Conservation (phyloP, 1,284 basidiomycete species). For the Peniophora sp. region DNA sequence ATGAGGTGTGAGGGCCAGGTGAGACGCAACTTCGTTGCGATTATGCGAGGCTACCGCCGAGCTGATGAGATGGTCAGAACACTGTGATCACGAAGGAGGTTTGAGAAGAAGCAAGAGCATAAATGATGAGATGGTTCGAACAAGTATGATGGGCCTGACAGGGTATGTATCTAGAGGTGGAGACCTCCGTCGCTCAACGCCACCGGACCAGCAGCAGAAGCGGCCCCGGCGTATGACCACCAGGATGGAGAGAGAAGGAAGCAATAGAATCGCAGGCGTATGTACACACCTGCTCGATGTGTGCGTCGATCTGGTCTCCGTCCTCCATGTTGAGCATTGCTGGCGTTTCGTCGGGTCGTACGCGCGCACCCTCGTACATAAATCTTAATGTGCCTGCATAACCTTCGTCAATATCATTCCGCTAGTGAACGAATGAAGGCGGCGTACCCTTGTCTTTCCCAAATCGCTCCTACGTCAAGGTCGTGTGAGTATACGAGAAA, state of each 20-base stretch:
- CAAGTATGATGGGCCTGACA: too few species aligned
- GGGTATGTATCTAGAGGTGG: too few species aligned
- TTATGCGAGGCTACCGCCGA: too few species aligned
- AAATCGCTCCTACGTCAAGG: conserved; percentile 40
- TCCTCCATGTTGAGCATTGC: conserved; percentile 45
- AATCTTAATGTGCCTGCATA: conserved; percentile 45
- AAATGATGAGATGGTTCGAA: too few species aligned
- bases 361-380: conserved; percentile 38
- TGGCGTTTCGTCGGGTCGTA: conserved; percentile 39
- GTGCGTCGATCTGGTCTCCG: conserved; percentile 44
- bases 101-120: too few species aligned
- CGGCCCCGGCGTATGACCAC: background rate
- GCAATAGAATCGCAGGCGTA: too few species aligned
- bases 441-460: conserved; percentile 42
- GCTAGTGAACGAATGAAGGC: background rate
- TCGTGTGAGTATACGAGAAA: background rate
- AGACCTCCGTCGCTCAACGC: too few species aligned
- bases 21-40: too few species aligned
- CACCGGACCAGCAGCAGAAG: too few species aligned
- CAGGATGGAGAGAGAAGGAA: background rate
- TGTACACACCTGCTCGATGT: conserved; percentile 39
- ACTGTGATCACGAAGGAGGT: too few species aligned
- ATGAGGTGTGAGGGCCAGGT: too few species aligned
- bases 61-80: too few species aligned
- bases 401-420: background rate